A percentile compares a stretch with the other conserved stretches of the same genome.
Evolutionary conservation across 306 rosid genomes (phyloP).

Genomic region (Vigna unguiculata): DNA sequence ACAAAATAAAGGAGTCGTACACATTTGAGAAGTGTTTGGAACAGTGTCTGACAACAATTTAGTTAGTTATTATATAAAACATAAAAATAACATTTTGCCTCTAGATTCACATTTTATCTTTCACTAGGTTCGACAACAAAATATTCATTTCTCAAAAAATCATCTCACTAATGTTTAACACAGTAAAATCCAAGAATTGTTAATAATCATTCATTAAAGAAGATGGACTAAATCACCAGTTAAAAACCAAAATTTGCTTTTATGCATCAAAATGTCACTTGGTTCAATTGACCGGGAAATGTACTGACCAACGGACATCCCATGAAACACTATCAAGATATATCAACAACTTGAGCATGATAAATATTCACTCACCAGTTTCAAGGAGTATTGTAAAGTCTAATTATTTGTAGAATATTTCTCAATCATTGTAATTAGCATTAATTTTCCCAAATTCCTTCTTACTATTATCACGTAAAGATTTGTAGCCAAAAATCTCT

Average conservation of each 20-base stretch:
- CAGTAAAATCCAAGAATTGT: conserved; percentile 29
- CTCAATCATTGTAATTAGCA: background rate
- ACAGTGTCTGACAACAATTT: conserved; percentile 13
- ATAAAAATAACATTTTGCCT: background rate
- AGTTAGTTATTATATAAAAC: background rate
- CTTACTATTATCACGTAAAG: background rate
- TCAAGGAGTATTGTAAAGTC: background rate
- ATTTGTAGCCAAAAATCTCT: background rate
- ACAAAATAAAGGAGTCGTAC: conserved; percentile 19
- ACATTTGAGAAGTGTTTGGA: background rate
- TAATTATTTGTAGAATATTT: background rate
- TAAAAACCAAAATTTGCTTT: conserved; percentile 11
- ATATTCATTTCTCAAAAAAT: conserved; percentile 9
- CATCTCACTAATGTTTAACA: conserved; percentile 23
- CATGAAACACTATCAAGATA: background rate
- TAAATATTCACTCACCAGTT: background rate
- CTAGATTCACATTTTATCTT: conserved; percentile 9
- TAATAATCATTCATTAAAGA: conserved; percentile 12
- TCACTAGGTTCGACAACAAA: conserved; percentile 20
- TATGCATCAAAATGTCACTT: conserved; percentile 12
- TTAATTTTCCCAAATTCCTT: background rate
- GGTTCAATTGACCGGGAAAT: background rate
- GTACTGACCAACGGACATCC: background rate
- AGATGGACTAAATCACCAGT: background rate
- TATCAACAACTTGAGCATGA: background rate